These are phyloP conservation scores for Lactifluus volemus DNA, from an alignment of 768 basidiomycete species.

Conservation along the genomic window DNA sequence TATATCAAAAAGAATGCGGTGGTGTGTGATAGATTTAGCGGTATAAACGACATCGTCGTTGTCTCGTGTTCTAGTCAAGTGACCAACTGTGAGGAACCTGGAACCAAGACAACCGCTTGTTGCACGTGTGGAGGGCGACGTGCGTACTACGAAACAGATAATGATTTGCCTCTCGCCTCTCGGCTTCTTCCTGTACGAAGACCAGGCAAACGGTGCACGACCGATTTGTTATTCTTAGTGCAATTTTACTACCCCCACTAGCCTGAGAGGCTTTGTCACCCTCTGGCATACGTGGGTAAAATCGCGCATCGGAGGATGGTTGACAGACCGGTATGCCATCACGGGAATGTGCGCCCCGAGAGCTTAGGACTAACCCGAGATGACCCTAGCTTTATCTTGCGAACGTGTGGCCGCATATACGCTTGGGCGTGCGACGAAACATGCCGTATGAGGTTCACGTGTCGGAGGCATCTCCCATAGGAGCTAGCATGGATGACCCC, in stretches of 20 bases:
- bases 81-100: background rate
- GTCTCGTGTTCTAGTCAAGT: slow-evolving; percentile 9
- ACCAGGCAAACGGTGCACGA: slow-evolving; percentile 3
- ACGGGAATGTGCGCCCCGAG: background rate
- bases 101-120: background rate
- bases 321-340: background rate
- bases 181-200: background rate
- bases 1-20: background rate
- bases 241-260: background rate
- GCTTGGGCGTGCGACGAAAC: background rate
- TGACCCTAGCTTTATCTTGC: background rate
- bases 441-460: background rate
- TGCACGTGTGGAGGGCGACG: background rate
- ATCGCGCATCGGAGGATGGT: background rate
- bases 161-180: background rate
- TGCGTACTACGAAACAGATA: background rate
- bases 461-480: background rate
- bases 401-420: background rate
- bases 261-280: background rate
- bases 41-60: background rate
- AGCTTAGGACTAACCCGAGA: background rate
- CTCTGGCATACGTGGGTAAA: background rate
- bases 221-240: background rate
- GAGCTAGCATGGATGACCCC: background rate
- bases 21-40: background rate